Conservation (phyloP, 1,139 yeast species). For the Geotrichum siamense region DNA sequence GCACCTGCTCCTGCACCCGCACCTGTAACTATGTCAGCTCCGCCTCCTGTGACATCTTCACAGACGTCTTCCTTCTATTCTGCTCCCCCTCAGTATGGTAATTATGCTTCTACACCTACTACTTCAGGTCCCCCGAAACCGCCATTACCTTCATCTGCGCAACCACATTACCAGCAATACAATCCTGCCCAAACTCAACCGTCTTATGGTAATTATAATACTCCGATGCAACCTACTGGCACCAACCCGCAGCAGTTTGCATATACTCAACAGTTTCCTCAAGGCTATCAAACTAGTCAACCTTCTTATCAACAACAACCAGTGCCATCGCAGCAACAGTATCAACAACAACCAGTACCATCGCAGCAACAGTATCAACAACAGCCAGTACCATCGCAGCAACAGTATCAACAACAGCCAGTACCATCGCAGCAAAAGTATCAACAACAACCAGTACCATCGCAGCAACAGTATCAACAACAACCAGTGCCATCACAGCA, state of each 20-base stretch:
- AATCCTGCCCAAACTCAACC: no score
- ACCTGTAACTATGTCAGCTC: background rate
- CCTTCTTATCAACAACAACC: slow-evolving; percentile 18
- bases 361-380: slow-evolving; percentile 11
- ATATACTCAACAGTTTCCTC: slow-evolving; percentile 9
- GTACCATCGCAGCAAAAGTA: slow-evolving; percentile 11
- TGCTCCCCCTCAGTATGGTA: no score
- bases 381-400: slow-evolving; percentile 16
- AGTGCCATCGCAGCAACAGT: slow-evolving; percentile 14
- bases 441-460: slow-evolving; percentile 9
- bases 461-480: slow-evolving; percentile 19
- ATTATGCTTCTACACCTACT: no score
- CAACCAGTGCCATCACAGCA: slow-evolving; percentile 14
- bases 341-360: slow-evolving; percentile 15
- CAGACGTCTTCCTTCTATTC: no score
- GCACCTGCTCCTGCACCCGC: slow-evolving; percentile 2
- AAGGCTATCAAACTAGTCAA: slow-evolving; percentile 9
- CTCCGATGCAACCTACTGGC: background rate
- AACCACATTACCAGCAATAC: no score
- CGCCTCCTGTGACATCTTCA: no score
- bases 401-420: slow-evolving; percentile 17
- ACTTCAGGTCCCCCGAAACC: no score
- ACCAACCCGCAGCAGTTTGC: background rate
- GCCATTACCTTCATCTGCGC: no score
- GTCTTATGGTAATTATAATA: background rate